Evolutionary conservation across 208 protist species (phyloP), one percentile per base, ranked within the genome.

Genomic region (Phytomonas serpens): DNA sequence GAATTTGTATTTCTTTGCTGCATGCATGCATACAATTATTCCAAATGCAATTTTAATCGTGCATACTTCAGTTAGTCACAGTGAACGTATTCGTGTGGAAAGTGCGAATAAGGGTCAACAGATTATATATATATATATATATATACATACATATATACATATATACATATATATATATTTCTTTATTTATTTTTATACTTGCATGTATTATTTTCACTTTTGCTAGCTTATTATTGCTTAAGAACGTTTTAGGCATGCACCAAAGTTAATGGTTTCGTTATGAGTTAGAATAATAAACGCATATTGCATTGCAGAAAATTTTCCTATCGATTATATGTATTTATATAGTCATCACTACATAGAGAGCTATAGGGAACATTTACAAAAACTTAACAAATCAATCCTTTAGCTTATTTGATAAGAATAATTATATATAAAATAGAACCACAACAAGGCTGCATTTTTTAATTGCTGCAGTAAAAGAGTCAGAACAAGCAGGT

Each of bases 371-470:
- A 27, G 23, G 66, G 9, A 69, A 4, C 36, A 10, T 57, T 47
- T 47, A 34, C n/a, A 66, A 23, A 19, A 34, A 34, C 0, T 66
- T 38, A 34, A 68, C 29, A 36, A 67, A 62, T 72, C 36, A 23
- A 74, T 62, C 14, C 67, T 38, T 31, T 36, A 9, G 63, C 38
- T 74, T 68, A 68, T 36, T 57, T 27, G 19, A 66, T 66, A 66
- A 34, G 34, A 66, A 66, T 40, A 66, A 11, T 7, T 66, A 38
- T 66, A 66, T 34, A 66, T 14, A 34, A 66, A 34, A 34, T 34
- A 66, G 34, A 66, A 40, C 4, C 27, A 27, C 63, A 36, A 36
- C 27, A 57, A 57, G 6, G 19, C 47, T 57, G 16, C 27, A 57
- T 0, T 27, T 57, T 57, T 57, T 6, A 19, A 57, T 57, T 57